Percentiles rank a stretch among this genome's conserved stretches.
These are phyloP conservation scores for Chaetomium globosum DNA, from an alignment of 2,329 filamentous ascomycete species.

Conservation along the genomic window DNA sequence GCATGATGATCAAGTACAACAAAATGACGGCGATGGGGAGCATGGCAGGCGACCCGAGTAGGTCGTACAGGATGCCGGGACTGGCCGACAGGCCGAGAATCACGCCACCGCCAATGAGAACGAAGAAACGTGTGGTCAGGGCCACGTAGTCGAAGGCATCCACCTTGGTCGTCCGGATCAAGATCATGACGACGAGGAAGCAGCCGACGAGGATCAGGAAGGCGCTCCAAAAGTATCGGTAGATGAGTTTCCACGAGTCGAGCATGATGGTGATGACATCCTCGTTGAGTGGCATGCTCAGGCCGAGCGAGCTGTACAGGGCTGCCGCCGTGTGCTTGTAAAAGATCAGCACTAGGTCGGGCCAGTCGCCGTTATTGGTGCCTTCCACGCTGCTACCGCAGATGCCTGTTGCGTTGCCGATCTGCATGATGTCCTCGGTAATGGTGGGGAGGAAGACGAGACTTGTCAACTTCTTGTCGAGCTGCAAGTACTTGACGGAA, in stretches of 20 bases:
- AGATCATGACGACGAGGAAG: slow-evolving; percentile 28
- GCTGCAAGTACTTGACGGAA: slow-evolving; percentile 19
- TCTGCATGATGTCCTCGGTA: neutral
- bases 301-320: slow-evolving; percentile 28
- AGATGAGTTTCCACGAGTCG: slow-evolving; percentile 32
- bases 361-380: slow-evolving; percentile 1
- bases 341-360: slow-evolving; percentile 4
- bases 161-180: slow-evolving; percentile 28
- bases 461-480: slow-evolving; percentile 29
- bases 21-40: slow-evolving; percentile 25
- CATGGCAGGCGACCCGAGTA: slow-evolving; percentile 25
- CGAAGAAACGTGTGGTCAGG: slow-evolving; percentile 17
- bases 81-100: slow-evolving; percentile 23
- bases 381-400: slow-evolving; percentile 18
- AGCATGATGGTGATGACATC: slow-evolving; percentile 26
- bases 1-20: slow-evolving; percentile 27
- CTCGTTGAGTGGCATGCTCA: slow-evolving; percentile 22
- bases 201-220: slow-evolving; percentile 26
- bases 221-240: slow-evolving; percentile 32
- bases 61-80: slow-evolving; percentile 24
- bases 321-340: slow-evolving; percentile 17
- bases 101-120: slow-evolving; percentile 13
- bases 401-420: slow-evolving; percentile 25
- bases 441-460: slow-evolving; percentile 24
- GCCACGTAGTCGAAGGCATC: slow-evolving; percentile 26